Evolutionary conservation across 176 grass and related monocot species (phyloP).

Genomic region (Aegilops tauschii): DNA sequence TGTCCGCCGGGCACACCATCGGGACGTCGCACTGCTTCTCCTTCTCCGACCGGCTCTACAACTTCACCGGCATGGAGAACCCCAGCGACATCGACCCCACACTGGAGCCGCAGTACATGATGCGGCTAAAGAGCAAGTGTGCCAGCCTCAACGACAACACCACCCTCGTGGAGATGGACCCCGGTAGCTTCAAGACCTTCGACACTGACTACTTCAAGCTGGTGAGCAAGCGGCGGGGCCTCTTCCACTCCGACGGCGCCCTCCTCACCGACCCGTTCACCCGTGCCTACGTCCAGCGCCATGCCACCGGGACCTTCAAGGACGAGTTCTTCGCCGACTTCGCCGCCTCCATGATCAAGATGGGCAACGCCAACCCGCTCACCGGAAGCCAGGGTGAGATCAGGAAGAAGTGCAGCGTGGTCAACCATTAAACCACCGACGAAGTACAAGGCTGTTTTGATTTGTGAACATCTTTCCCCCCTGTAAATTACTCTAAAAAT

Average conservation of each 20-base stretch:
- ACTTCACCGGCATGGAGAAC: constrained; percentile 78
- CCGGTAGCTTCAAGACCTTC: constrained; percentile 81
- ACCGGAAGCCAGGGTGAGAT: constrained; percentile 59
- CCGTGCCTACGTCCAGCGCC: constrained; percentile 61
- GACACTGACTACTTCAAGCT: constrained; percentile 58
- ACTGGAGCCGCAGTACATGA: constrained; percentile 51
- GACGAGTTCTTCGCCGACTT: constrained; percentile 70
- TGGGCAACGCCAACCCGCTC: constrained; percentile 50
- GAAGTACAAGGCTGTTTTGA: too few species aligned
- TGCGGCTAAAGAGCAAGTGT: constrained; percentile 39
- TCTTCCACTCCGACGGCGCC: constrained; percentile 80
- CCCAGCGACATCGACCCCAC: constrained; percentile 53
- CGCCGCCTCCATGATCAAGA: constrained; percentile 62
- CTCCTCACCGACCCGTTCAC: constrained; percentile 54
- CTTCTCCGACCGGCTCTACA: constrained; percentile 68
- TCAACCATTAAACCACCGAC: constrained; percentile 23
- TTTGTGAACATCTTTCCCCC: background rate
- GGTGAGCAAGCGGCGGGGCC: constrained; percentile 56
- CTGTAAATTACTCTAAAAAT: too few species aligned
- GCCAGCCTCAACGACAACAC: constrained; percentile 55
- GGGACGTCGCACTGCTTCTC: constrained; percentile 68
- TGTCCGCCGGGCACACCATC: constrained; percentile 80
- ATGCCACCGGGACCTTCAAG: constrained; percentile 28
- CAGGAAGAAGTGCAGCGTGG: constrained; percentile 62
- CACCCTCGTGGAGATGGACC: constrained; percentile 89